These are phyloP conservation scores for Pneumocystis canis DNA, from an alignment of 1,139 yeast genomes.

Conservation along the genomic window DNA sequence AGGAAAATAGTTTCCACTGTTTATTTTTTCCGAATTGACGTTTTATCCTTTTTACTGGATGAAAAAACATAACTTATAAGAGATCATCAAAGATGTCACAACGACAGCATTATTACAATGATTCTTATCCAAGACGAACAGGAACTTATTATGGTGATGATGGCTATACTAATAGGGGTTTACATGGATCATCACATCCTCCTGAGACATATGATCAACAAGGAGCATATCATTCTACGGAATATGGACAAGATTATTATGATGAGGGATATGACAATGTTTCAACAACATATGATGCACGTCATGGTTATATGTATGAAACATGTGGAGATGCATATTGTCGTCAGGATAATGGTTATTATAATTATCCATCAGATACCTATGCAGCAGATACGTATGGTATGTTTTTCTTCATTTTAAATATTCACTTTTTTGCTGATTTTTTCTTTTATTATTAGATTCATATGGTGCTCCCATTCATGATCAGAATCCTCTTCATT, in stretches of 20 bases:
- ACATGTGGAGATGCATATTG: constrained; percentile 8
- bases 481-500: constrained; percentile 16
- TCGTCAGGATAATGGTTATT: constrained; percentile 12
- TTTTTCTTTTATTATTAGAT: constrained; percentile 12
- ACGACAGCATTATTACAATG: constrained; percentile 15
- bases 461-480: constrained; percentile 16
- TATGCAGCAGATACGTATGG: constrained; percentile 26
- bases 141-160: constrained; percentile 4
- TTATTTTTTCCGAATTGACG: background rate
- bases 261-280: constrained; percentile 22
- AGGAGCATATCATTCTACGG: constrained; percentile 15
- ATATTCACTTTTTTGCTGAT: background rate
- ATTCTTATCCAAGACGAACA: constrained; percentile 7
- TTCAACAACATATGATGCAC: constrained; percentile 25
- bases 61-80: background rate
- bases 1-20: background rate
- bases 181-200: constrained; percentile 22
- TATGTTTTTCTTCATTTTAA: background rate
- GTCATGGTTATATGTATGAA: constrained; percentile 15
- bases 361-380: constrained; percentile 22
- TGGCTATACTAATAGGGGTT: constrained; percentile 8
- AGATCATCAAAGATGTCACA: constrained; percentile 4
- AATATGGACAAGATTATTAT: constrained; percentile 16
- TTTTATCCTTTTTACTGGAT: background rate
- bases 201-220: constrained; percentile 17